phyloP scores from a whole-genome alignment of 148 eudicot species.

The Heliosperma pusillum region DNA sequence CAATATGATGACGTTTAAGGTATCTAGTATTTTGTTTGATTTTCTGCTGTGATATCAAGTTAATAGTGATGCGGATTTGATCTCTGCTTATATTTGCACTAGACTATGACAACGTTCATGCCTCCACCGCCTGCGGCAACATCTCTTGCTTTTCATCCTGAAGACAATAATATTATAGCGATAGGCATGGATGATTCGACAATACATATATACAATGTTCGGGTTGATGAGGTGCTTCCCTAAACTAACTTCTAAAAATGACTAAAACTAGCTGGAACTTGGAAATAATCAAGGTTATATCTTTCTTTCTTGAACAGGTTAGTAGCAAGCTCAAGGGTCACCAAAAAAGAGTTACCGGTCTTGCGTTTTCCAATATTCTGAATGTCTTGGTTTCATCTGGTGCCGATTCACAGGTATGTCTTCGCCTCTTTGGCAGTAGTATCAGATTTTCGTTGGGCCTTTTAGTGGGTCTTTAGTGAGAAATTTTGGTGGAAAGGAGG shows the following conservation, averaged over 20 bases:
- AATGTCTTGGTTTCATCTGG: conserved; percentile 87
- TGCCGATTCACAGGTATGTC: conserved; percentile 82
- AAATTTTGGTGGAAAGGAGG: background rate
- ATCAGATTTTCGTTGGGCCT: background rate
- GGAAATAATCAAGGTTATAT: background rate
- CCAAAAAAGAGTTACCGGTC: conserved; percentile 78
- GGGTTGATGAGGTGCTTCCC: conserved; percentile 71
- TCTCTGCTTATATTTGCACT: conserved; percentile 19
- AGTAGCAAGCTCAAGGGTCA: conserved; percentile 89
- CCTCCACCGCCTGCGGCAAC: conserved; percentile 94
- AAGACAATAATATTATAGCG: conserved; percentile 91
- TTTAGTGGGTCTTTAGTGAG: background rate
- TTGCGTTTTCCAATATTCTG: conserved; percentile 72
- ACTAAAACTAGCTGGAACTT: background rate
- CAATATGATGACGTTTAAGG: conserved; percentile 93
- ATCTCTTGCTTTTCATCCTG: conserved; percentile 87
- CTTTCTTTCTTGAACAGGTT: conserved; percentile 40
- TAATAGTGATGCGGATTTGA: background rate
- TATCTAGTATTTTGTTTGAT: conserved; percentile 16
- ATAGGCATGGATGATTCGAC: conserved; percentile 96
- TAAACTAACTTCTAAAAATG: background rate
- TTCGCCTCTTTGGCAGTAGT: background rate
- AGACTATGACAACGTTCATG: conserved; percentile 93
- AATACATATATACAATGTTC: conserved; percentile 85
- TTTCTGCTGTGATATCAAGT: background rate